phyloP scores from a whole-genome alignment of 2,329 filamentous ascomycete genomes.

The Fusarium sp. region DNA sequence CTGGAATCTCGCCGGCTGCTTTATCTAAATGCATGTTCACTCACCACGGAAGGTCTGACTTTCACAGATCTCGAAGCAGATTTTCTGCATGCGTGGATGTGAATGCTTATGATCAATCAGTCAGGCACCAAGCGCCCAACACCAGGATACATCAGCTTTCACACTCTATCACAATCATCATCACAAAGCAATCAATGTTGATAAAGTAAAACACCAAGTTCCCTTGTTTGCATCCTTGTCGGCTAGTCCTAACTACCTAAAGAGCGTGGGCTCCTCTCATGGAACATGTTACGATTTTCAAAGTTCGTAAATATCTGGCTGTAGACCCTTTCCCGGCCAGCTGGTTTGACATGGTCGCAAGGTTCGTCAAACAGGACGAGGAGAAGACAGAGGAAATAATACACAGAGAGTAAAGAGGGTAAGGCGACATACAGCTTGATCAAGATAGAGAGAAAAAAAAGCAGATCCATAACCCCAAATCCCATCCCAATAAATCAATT shows the following conservation, averaged over 20 bases:
- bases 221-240: conserved; percentile 46
- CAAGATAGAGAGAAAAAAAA: conserved; percentile 20
- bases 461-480: conserved; percentile 43
- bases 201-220: conserved; percentile 24
- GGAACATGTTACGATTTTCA: conserved; percentile 31
- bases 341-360: conserved; percentile 14
- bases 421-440: conserved; percentile 31
- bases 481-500: conserved; percentile 37
- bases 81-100: not conserved
- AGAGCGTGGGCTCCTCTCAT: conserved; percentile 47
- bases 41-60: not conserved
- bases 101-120: not conserved
- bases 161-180: not conserved
- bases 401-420: conserved; percentile 44
- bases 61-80: not conserved
- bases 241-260: conserved; percentile 47
- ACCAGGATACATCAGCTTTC: not conserved
- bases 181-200: not conserved
- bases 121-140: conserved; percentile 1
- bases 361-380: conserved; percentile 18
- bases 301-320: conserved; percentile 29
- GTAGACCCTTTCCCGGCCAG: conserved; percentile 18
- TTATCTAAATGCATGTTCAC: not conserved
- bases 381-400: conserved; percentile 47
- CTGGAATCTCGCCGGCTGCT: not conserved